phyloP scores from a whole-genome alignment of 78 protist genomes.

The Dictyostelium purpureum region DNA sequence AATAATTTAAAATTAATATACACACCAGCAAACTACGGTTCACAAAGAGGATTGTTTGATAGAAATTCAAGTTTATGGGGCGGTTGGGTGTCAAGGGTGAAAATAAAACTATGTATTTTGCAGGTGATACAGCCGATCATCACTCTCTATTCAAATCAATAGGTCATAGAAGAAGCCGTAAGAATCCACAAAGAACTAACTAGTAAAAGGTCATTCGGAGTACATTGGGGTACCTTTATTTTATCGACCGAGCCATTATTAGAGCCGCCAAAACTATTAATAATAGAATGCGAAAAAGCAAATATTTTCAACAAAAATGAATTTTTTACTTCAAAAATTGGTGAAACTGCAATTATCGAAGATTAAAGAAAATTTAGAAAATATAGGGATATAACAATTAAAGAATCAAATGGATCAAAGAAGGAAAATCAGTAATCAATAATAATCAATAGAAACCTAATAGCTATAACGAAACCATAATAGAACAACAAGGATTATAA shows the following conservation, averaged over 20 bases:
- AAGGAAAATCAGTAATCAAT: too few relatives aligned
- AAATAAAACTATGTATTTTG: conserved; percentile 1
- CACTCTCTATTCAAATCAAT: conserved; percentile 50
- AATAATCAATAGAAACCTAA: too few relatives aligned
- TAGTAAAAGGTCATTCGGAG: conserved; percentile 38
- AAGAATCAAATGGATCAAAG: too few relatives aligned
- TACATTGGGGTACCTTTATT: conserved; percentile 75
- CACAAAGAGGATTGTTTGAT: background rate
- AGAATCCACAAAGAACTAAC: conserved; percentile 22
- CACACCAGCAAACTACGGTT: conserved; percentile 30
- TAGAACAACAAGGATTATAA: too few relatives aligned
- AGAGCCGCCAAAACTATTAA: background rate
- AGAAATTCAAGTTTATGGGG: conserved; percentile 35
- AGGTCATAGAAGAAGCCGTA: conserved; percentile 76
- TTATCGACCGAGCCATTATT: conserved; percentile 24
- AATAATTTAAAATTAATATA: background rate
- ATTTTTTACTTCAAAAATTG: conserved; percentile 24
- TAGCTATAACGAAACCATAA: too few relatives aligned
- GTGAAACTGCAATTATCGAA: too few relatives aligned
- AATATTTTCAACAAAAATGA: background rate
- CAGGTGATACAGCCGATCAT: conserved; percentile 77
- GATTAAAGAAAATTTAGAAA: too few relatives aligned
- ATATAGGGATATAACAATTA: too few relatives aligned
- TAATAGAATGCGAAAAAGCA: background rate
- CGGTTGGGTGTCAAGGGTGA: conserved; percentile 19